Percentiles rank a stretch among this genome's conserved stretches.
Evolutionary conservation across 2,329 filamentous ascomycete genomes (phyloP).

Genomic region (Fusarium sacchari): DNA sequence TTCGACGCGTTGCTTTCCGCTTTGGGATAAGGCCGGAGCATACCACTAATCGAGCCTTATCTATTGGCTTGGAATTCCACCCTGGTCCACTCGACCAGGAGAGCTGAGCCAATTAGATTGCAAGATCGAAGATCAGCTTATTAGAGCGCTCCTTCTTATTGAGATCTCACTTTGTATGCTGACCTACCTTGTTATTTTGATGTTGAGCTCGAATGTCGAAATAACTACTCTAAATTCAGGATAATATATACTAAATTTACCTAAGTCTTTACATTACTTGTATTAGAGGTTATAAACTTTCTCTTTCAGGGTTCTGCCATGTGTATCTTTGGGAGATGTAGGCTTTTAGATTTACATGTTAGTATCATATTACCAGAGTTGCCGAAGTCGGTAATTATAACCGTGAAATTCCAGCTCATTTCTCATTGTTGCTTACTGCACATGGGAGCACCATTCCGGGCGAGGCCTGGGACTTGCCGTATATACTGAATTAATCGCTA

Average conservation of each 20-base stretch:
- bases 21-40: not conserved
- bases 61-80: fast-evolving
- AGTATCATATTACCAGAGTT: fast-evolving
- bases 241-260: fast-evolving
- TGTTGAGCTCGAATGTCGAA: fast-evolving
- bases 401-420: too few relatives aligned
- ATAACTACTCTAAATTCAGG: fast-evolving
- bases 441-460: fast-evolving
- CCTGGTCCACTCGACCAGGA: fast-evolving
- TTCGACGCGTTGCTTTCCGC: not conserved
- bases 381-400: fast-evolving
- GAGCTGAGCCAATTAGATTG: not conserved
- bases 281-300: fast-evolving
- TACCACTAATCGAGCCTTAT: fast-evolving
- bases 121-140: not conserved
- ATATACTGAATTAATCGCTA: not conserved
- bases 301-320: fast-evolving
- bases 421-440: not conserved
- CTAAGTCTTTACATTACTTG: fast-evolving
- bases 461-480: fast-evolving
- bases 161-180: not conserved
- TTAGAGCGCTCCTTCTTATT: fast-evolving
- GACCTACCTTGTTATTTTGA: not conserved
- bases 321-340: fast-evolving
- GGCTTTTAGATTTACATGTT: fast-evolving